Conservation (phyloP, 441 rosid species). For the Cnidoscolus chayamansa region DNA sequence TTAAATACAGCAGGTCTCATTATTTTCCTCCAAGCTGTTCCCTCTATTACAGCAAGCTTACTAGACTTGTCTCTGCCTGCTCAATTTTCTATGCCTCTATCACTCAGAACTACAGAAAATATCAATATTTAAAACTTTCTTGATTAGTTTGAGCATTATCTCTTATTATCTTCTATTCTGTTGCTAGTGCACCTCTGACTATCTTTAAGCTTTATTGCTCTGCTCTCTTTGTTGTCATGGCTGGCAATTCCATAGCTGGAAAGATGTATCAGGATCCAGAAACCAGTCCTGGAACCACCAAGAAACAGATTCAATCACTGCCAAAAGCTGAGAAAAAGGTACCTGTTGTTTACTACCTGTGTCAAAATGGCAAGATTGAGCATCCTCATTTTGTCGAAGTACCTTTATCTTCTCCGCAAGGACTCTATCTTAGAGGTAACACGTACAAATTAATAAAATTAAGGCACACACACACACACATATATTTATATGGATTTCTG, state of each 20-base stretch:
- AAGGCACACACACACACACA: not conserved
- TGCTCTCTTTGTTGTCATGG: constrained; percentile 6
- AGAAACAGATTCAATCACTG: constrained; percentile 1
- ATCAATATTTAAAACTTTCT: not conserved
- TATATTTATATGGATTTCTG: not conserved
- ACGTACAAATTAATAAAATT: not conserved
- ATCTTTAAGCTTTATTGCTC: constrained; percentile 2
- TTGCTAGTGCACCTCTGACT: not conserved
- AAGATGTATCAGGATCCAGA: constrained; percentile 8
- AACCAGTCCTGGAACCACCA: not conserved
- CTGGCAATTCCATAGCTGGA: not conserved
- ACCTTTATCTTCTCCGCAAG: constrained; percentile 54
- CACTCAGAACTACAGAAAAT: not conserved
- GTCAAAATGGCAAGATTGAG: constrained; percentile 78
- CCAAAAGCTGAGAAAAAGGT: constrained; percentile 40
- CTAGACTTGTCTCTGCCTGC: not conserved
- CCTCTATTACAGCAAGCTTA: not conserved
- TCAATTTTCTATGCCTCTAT: not conserved
- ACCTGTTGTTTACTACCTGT: constrained; percentile 68
- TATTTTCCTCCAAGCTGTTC: constrained; percentile 11
- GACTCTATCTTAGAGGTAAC: constrained; percentile 72
- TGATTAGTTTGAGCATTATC: not conserved
- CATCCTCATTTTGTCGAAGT: constrained; percentile 91
- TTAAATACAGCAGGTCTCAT: constrained; percentile 11
- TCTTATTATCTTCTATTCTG: not conserved